Conservation (phyloP, 169 alveolate genomes). For the Plasmodium falciparum region DNA sequence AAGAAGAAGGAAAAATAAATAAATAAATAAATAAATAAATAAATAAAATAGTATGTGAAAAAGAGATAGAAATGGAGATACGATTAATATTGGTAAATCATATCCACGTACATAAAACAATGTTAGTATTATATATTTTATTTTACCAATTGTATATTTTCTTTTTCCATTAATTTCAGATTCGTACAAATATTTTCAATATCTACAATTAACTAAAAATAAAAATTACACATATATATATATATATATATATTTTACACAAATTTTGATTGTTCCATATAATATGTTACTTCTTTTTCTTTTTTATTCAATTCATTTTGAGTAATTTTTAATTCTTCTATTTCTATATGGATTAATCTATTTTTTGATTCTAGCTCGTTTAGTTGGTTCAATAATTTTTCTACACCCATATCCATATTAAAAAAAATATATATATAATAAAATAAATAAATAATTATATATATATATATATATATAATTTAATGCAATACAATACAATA, state of each 20-base stretch:
- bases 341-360: constrained; percentile 59
- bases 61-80: no score
- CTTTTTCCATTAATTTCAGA: constrained; percentile 71
- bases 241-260: no score
- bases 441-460: neutral
- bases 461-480: neutral
- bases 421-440: neutral
- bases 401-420: constrained; percentile 66
- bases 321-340: constrained; percentile 71
- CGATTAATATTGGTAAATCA: no score
- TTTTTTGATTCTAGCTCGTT: constrained; percentile 70
- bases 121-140: neutral
- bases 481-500: neutral
- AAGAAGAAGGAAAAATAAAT: neutral
- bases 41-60: neutral
- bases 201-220: constrained; percentile 45
- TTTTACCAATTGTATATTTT: constrained; percentile 70
- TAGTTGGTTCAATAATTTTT: constrained; percentile 53
- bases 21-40: neutral
- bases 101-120: neutral
- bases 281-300: constrained; percentile 60
- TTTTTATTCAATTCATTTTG: constrained; percentile 73
- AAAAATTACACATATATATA: neutral
- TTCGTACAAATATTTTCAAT: constrained; percentile 64
- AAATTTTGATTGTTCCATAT: no score